Evolutionary conservation across 805 yeast genomes (phyloP), one percentile per base, ranked within the genome.

Genomic region (Komagataella populi): DNA sequence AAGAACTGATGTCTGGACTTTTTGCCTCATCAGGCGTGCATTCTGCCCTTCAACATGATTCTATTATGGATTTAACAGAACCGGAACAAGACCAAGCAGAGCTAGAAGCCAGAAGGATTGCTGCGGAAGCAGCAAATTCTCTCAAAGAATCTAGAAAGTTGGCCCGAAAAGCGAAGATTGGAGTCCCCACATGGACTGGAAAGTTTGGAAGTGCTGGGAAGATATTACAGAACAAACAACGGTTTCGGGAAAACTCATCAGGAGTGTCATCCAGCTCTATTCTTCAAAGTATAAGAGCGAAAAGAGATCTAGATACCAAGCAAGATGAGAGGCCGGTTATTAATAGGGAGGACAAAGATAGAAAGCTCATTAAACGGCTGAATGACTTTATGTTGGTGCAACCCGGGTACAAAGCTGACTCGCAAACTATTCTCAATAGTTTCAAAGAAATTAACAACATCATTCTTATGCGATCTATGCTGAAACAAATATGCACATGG

Each of bases 131-230:
- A 0, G 77, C 76, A 3, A 70, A 71, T 49, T 83, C 82, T 0
- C 63, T 86, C 52, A 71, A 77, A 51, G 76, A 77, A 53, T 87
- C 96, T 0, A 66, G 89, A 45, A 71, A 67, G 48, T 62, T 68
- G 20, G 72, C 89, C 0, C 62, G 73, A 36, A 59, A 58, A 45
- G 65, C 75, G 2, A 63, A 63, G 23, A 71, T 90, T 30, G 96
- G 96, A 4, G 81, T 84, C 0, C 98, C 97, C 0, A 91, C 99
- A 0, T 93, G 97, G 95, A 91, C 99, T 0, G 99, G 99, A 0
- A 78, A 78, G 57, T 87, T 83, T 70, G 99, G 99, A 0, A 64
- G 69, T 17, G 96, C 96, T 0, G 96, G 96, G 1, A 76, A 72
- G 56, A 65, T 71, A 30, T 68, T 67, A 0, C 59, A 60, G 2